A percentile compares a stretch with the other conserved stretches of the same genome.
phyloP scores from a whole-genome alignment of 2,329 filamentous ascomycete genomes.

The Talaromyces islandicus region DNA sequence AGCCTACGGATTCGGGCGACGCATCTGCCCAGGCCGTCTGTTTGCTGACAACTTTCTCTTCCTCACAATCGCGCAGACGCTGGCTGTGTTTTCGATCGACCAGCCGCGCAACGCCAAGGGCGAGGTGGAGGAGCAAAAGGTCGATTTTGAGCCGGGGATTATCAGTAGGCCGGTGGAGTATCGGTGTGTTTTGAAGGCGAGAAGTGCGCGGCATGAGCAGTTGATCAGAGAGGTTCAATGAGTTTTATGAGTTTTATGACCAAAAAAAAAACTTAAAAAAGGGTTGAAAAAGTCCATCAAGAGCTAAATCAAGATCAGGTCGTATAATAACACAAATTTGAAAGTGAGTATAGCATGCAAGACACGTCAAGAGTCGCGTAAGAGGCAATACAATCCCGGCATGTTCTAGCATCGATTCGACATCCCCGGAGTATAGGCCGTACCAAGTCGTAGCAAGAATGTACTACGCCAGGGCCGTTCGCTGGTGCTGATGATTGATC shows the following conservation, averaged over 20 bases:
- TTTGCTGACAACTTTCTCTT: neutral
- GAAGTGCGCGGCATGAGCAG: neutral
- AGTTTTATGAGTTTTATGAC: no score
- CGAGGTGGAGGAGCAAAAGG: neutral
- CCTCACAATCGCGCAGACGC: neutral
- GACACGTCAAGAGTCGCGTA: neutral
- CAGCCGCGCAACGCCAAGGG: neutral
- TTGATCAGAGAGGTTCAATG: neutral
- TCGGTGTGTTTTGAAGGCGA: neutral
- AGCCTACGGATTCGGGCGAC: neutral
- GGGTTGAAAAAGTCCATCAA: neutral
- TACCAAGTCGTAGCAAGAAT: neutral
- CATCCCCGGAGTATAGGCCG: neutral
- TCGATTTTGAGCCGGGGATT: neutral
- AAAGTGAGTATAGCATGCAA: neutral
- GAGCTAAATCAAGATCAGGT: neutral
- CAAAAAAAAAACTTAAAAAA: no score
- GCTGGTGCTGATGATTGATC: neutral
- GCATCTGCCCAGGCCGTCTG: neutral
- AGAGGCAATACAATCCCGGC: neutral
- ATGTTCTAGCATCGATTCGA: neutral
- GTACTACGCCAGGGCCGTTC: neutral
- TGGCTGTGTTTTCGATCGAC: neutral
- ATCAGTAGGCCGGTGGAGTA: neutral
- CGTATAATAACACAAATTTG: neutral